Percentiles rank a stretch among this genome's conserved stretches.
Conservation (phyloP, 2,329 filamentous ascomycete species). For the Cercospora sp. region DNA sequence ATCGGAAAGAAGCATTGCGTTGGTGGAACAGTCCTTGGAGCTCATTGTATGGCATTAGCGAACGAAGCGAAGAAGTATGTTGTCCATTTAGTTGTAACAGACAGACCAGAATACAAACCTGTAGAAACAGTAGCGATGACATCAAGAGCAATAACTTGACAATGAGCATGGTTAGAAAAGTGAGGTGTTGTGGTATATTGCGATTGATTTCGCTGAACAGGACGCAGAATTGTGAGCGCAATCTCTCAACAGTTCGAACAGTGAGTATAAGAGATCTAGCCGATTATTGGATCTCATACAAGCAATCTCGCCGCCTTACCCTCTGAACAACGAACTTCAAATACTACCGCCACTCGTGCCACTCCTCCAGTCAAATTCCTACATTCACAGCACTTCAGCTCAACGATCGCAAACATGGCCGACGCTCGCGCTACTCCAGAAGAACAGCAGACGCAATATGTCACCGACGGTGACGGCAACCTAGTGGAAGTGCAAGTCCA, state of each 20-base stretch:
- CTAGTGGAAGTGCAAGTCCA: background rate
- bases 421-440: background rate
- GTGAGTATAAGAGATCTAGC: background rate
- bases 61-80: slow-evolving; percentile 11
- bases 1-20: slow-evolving; percentile 12
- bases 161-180: background rate
- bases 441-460: background rate
- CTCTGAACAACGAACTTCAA: background rate
- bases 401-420: background rate
- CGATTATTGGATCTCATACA: background rate
- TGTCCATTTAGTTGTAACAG: slow-evolving; percentile 10
- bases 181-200: background rate
- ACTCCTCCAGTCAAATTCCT: background rate
- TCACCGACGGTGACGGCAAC: background rate
- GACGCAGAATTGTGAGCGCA: background rate
- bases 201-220: background rate
- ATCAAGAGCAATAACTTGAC: background rate
- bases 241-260: background rate
- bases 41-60: slow-evolving; percentile 12
- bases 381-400: background rate
- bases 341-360: background rate
- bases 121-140: background rate
- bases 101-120: slow-evolving; percentile 2
- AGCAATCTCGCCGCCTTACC: background rate
- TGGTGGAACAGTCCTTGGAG: slow-evolving; percentile 16